Base-by-base conservation (phyloP, 2,329 filamentous ascomycete species). In the Trichoderma endophyticum region DNA sequence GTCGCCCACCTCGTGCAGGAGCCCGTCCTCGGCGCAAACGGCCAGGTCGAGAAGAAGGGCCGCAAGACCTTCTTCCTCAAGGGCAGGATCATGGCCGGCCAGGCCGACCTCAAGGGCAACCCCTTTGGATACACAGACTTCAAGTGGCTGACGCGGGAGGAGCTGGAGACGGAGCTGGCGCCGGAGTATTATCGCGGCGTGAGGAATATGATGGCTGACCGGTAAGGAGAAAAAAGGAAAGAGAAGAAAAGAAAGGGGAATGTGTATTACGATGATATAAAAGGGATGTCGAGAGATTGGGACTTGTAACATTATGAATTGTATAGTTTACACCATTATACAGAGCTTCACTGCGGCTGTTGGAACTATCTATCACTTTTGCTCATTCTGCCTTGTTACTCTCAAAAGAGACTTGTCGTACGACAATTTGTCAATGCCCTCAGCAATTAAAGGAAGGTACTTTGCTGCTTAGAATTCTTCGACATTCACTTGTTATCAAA, bases 31-130 rank as follows among this genome's bases (percentile, higher is more conserved):
- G 80, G 81, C 76, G 79, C 82, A 76, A 83, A 86, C 78, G 80
- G 81, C 60, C 78, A 80, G 36, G 77, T 86, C 60, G 78, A 81
- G 72, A 76, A 80, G 75, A 83, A 86, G 71, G 94, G 93, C 69
- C 88, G 92, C 78, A 98, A 97, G 87, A 91, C 91, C 3, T 99
- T 99, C 83, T 98, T 97, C 87, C 89, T 98, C 86, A 98, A 98
- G 86, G 93, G 90, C 65, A 90, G 96, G 74, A 98, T 99, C 81
- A 93, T 98, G 92, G 94, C 95, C 39, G 96, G 96, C n/a, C 96
- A 98, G 84, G 94, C 92, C 34, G 89, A 97, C 81, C 82, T 98
- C 67, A 84, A 85, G 74, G 86, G 85, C 72, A 97, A 96, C 83
- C 84, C 85, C 73, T 87, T 92, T 71, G 92, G 91, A 6, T 85